Evolutionary conservation across 179 eudicot species (phyloP), one percentile per base, ranked within the genome.

Genomic region (Beta lomatogona): DNA sequence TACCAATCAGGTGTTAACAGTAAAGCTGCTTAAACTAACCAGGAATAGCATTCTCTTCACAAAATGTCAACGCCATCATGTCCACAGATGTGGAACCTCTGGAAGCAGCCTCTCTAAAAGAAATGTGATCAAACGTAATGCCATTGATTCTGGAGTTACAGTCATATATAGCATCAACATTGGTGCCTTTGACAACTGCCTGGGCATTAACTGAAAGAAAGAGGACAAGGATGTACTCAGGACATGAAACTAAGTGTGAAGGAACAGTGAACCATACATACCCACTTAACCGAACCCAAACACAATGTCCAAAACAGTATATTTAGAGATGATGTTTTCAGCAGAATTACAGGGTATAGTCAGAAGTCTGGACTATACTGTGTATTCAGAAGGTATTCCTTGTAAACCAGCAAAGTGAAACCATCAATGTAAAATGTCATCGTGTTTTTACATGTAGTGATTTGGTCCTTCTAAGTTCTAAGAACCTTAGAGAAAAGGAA

Each of bases 181-280:
- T 93, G 68, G 91, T 91, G 52, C 99, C 99, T 90, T 94, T 96
- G 41, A 96, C 87, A 79, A 96, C 92, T n/a, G 91, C 98, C 82
- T 91, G 92, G 14, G 98, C 98, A 82, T 94, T 91, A 86, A 95
- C 99, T 95, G 93, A 78, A 82, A 67, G 57, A 77, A 31, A 25
- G 64, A 66, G 48, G 64, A 55, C 61, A 48, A 65, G 54, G 16
- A 76, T 16, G 50, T 21, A 41, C 11, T 75, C 19, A 78, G 25
- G 15, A 76, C 12, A 48, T 36, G 18, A 19, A 53, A 14, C 16
- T 21, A 31, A 48, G 22, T 18, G 9, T 63, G 0, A 65, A 25
- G 6, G 64, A 18, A 28, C 36, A 31, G 13, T 10, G 74, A 18
- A 18, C 58, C 19, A 4, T 41, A 48, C 15, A 52, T 25, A 53